A percentile compares a stretch with the other conserved stretches of the same genome.
These are phyloP conservation scores for Straminergon stramineum DNA, from an alignment of 225 moss, liverwort and hornwort species.

Conservation along the genomic window DNA sequence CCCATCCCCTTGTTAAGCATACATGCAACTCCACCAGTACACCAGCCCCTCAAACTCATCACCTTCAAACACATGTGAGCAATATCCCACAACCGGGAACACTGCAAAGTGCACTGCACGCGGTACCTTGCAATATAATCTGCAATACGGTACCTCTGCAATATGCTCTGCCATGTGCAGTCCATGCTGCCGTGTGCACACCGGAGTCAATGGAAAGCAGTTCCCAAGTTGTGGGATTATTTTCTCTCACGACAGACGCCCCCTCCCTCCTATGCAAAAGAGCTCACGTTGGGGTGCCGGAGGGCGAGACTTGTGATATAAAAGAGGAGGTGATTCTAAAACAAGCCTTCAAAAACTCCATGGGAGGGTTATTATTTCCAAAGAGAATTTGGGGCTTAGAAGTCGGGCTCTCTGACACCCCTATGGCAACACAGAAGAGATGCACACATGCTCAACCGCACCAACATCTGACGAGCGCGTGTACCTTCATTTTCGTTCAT, in stretches of 20 bases:
- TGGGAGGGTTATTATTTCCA: neutral
- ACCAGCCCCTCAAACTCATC: neutral
- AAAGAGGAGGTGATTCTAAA: neutral
- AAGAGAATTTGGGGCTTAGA: neutral
- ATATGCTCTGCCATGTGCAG: neutral
- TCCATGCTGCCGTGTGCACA: neutral
- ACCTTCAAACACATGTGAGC: neutral
- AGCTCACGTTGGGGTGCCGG: neutral
- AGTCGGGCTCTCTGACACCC: neutral
- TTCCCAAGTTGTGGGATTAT: neutral
- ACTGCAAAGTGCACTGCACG: neutral
- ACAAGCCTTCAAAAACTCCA: neutral
- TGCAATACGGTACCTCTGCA: neutral
- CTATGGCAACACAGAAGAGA: neutral
- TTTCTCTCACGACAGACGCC: neutral
- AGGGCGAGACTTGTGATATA: too few relatives aligned
- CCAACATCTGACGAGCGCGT: neutral
- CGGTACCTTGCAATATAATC: neutral
- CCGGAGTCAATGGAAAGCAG: neutral
- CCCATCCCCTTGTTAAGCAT: neutral
- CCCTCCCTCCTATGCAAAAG: neutral
- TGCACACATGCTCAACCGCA: neutral
- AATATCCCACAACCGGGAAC: neutral
- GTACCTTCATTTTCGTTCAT: neutral
- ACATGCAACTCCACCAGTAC: neutral